These are phyloP conservation scores for Erodium moschatum DNA, from an alignment of 441 rosid genomes.

Conservation along the genomic window DNA sequence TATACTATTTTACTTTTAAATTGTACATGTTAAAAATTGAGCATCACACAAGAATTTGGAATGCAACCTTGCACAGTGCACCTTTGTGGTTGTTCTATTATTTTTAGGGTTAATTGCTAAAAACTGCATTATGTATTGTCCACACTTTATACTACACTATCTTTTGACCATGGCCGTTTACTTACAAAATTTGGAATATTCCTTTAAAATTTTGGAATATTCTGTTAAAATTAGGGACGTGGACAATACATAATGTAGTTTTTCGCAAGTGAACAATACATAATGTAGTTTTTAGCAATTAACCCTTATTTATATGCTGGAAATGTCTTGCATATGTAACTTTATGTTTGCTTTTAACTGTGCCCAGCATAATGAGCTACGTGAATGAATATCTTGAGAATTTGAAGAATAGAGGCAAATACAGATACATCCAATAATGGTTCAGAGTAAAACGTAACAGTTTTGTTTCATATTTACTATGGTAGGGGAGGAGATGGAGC, in stretches of 20 bases:
- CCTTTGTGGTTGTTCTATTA: neutral
- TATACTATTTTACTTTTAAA: neutral
- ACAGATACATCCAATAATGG: neutral
- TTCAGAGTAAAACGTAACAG: neutral
- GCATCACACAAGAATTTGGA: neutral
- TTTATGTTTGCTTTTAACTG: neutral
- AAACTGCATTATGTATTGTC: too few species aligned
- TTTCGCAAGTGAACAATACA: too few species aligned
- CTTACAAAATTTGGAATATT: too few species aligned
- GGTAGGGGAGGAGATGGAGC: conserved; percentile 95
- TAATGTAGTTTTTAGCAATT: too few species aligned
- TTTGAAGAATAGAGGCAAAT: conserved; percentile 5
- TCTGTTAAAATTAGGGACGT: too few species aligned
- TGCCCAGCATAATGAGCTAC: neutral
- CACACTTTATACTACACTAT: too few species aligned
- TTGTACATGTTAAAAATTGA: neutral
- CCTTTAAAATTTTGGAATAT: too few species aligned
- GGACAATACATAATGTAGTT: too few species aligned
- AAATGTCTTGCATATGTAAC: neutral
- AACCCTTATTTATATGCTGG: neutral
- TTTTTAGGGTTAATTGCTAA: too few species aligned
- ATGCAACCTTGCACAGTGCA: neutral
- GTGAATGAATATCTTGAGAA: conserved; percentile 1
- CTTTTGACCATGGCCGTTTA: too few species aligned
- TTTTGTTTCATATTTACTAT: conserved; percentile 13